These are phyloP conservation scores for Salvia splendens DNA, from an alignment of 257 asterid species.

Conservation along the genomic window DNA sequence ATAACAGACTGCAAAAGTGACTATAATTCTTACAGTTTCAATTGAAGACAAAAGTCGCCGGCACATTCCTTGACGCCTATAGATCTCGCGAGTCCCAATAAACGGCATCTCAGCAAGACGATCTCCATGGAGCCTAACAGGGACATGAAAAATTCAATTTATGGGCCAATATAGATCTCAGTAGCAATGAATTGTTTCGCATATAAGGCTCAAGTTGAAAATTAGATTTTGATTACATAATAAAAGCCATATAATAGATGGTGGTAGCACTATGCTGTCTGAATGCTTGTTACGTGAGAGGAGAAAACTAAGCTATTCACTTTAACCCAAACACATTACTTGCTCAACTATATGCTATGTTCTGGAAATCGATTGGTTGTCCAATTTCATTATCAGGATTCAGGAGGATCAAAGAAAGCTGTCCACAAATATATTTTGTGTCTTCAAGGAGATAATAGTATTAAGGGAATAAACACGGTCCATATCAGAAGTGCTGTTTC, in stretches of 20 bases:
- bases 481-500: conserved; percentile 7
- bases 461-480: conserved; percentile 1
- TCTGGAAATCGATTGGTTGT: neutral
- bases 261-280: neutral
- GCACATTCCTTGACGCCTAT: conserved; percentile 99
- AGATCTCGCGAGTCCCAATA: conserved; percentile 82
- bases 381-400: neutral
- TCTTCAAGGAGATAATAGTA: neutral
- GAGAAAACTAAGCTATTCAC: neutral
- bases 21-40: conserved; percentile 61
- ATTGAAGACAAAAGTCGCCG: conserved; percentile 79
- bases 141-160: conserved; percentile 23
- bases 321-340: neutral
- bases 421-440: neutral
- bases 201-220: conserved; percentile 3
- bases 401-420: neutral
- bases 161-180: conserved; percentile 15
- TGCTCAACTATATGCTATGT: neutral
- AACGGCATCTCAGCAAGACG: conserved; percentile 98
- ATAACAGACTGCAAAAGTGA: conserved; percentile 14
- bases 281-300: neutral
- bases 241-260: conserved; percentile 6
- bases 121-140: conserved; percentile 76
- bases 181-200: neutral
- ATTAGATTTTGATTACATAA: neutral